These are phyloP conservation scores for Trichocomaceae sp. DNA, from an alignment of 2,329 filamentous ascomycete species.

Conservation along the genomic window DNA sequence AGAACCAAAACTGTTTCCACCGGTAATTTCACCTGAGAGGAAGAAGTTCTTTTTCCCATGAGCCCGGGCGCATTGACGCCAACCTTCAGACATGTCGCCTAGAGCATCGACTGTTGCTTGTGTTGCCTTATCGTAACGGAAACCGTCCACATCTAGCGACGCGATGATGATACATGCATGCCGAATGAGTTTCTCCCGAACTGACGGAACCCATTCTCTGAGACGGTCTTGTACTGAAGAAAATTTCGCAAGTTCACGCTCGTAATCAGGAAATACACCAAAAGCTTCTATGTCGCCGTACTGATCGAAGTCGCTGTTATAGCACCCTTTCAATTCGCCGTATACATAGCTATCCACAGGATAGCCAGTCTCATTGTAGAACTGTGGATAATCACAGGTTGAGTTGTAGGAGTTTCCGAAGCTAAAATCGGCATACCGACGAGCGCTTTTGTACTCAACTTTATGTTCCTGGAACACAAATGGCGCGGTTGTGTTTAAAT, in stretches of 20 bases:
- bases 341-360: conserved; percentile 44
- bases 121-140: conserved; percentile 60
- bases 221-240: conserved; percentile 61
- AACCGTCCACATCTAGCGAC: conserved; percentile 60
- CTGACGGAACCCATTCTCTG: conserved; percentile 56
- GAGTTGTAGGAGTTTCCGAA: conserved; percentile 49
- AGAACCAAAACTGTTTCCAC: conserved; percentile 54
- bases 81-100: conserved; percentile 51
- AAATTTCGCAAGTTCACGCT: conserved; percentile 60
- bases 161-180: conserved; percentile 59
- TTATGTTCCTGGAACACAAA: conserved; percentile 52
- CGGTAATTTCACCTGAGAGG: conserved; percentile 57
- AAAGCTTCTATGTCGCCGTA: conserved; percentile 60
- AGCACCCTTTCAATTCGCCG: conserved; percentile 48
- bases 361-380: conserved; percentile 55
- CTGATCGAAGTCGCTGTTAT: conserved; percentile 59
- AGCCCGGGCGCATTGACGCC: conserved; percentile 51
- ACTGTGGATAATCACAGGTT: conserved; percentile 53
- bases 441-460: conserved; percentile 50
- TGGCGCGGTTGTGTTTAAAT: conserved; percentile 52
- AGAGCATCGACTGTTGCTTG: conserved; percentile 58
- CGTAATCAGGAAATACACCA: conserved; percentile 57
- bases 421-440: conserved; percentile 54
- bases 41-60: conserved; percentile 59
- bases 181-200: conserved; percentile 51